Evolutionary conservation across 495 filamentous ascomycete genomes (phyloP), one percentile per base, ranked within the genome.

Genomic region (Podospora tetraspora): DNA sequence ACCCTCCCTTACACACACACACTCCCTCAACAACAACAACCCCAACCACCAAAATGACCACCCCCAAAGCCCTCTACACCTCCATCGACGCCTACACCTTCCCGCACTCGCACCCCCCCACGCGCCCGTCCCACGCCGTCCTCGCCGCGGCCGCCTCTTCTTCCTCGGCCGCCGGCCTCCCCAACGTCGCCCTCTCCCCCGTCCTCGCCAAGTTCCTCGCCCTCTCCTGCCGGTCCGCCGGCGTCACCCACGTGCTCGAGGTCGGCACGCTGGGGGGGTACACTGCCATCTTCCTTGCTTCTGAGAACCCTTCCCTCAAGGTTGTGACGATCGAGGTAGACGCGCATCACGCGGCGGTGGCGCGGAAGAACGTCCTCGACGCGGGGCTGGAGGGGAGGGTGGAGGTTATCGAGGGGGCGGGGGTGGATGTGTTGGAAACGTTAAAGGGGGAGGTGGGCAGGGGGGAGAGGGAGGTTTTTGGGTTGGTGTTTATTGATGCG

Each of bases 261-360:
- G 71, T 87, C 57, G 84, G 84, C 29, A 85, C 84, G 0, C 71
- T 87, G 29, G 84, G 84, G 43, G 84, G 80, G 29, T 84, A 84
- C 74, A 81, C 79, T 5, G 75, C 78, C 37, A 86, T 87, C 72
- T 85, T 83, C 77, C 77, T 86, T 56, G 82, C 83, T 4, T 64
- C 69, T 21, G 23, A 73, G 64, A 66, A 75, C 78, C 56, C 79
- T 71, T 30, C 75, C 73, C 24, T 65, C 57, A 74, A 78, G 56
- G 76, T 86, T 1, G 85, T 83, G 1, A 83, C 75, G 57, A 75
- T 87, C 52, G 85, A 86, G 66, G 72, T 77, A 61, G 66, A 82
- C 66, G 64, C 76, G 0, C 72, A 79, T 23, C 75, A 81, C 59
- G 75, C 74, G 0, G 73, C 78, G 5, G 79, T 85, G 10, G 83